Evolutionary conservation across 106 monocot species (phyloP), one percentile per base, ranked within the genome.

Genomic region (Gastrodia elata): DNA sequence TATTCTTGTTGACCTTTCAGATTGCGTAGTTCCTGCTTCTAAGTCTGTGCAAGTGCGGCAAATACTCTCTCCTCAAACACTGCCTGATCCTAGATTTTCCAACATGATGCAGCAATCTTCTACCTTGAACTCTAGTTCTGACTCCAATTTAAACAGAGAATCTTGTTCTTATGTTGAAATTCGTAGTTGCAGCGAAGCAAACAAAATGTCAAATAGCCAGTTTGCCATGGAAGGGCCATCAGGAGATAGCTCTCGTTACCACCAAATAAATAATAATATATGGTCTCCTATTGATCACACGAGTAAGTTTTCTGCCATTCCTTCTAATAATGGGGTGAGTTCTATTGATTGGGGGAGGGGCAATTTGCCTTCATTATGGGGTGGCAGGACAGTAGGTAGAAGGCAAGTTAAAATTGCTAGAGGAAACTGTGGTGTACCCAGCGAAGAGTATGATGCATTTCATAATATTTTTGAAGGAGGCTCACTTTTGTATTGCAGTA

Each of bases 401-500:
- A 77, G 84, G 46, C 83, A 91, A 74, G 78, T 80, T n/a, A 84
- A 83, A 83, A 83, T 59, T 80, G 20, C 76, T 25, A 81, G 75
- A 70, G 82, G 76, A 4, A 77, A 74, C 52, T 79, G 68, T 80
- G 74, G 77, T 42, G 56, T 89, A 42, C 76, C 39, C 72, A 64
- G 79, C 73, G 98, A 98, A 43, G 93, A 89, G 36, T 90, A 83
- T 74, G 85, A 88, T 70, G 65, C 91, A 48, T 98, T 98, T 80
- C 76, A 77, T 55, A 91, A 80, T 48, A 83, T 98, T 64, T 93
- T 98, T 74, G 98, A 98, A 85, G 93, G 93, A 13, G 93, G 90
- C 59, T 98, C 93, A 39, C 87, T 98, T 80, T 76, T 98, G 34
- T 98, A 98, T 59, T 93, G 86, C 76, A 93, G 91, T 77, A 98